Evolutionary conservation across 148 eudicot genomes (phyloP).

Genomic region (Rhododendron vialii): DNA sequence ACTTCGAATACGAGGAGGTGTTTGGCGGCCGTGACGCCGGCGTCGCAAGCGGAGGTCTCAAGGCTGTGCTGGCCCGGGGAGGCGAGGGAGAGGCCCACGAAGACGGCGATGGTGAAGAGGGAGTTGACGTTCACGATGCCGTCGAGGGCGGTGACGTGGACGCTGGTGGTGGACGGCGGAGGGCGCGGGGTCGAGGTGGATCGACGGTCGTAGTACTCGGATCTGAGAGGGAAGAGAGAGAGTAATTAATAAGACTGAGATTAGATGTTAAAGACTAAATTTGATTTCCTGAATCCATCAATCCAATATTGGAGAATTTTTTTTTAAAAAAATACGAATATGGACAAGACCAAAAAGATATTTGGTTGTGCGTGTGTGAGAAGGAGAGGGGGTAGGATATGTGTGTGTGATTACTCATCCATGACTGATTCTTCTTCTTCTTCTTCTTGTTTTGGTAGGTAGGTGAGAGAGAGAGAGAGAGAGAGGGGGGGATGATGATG

Average conservation of each 20-base stretch:
- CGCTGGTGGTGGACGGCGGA: conserved; percentile 47
- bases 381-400: neutral
- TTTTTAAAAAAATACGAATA: too few relatives aligned
- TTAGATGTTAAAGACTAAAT: neutral
- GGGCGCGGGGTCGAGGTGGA: neutral
- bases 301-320: too few relatives aligned
- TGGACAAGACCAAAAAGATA: too few relatives aligned
- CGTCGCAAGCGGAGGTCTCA: conserved; percentile 46
- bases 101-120: conserved; percentile 85
- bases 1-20: conserved; percentile 72
- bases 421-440: neutral
- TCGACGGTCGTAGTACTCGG: neutral
- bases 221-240: neutral
- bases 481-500: neutral
- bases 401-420: neutral
- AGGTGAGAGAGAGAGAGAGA: neutral
- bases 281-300: too few relatives aligned
- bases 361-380: neutral
- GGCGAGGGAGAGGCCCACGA: conserved; percentile 75
- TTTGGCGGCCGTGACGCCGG: conserved; percentile 38
- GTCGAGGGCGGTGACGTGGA: conserved; percentile 82
- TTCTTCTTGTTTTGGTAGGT: neutral
- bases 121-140: conserved; percentile 82
- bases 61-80: conserved; percentile 59
- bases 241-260: neutral